Percentiles rank a stretch among this genome's conserved stretches.
These are phyloP conservation scores for Colletotrichum sp. DNA, from an alignment of 2,329 filamentous ascomycete genomes.

Conservation along the genomic window DNA sequence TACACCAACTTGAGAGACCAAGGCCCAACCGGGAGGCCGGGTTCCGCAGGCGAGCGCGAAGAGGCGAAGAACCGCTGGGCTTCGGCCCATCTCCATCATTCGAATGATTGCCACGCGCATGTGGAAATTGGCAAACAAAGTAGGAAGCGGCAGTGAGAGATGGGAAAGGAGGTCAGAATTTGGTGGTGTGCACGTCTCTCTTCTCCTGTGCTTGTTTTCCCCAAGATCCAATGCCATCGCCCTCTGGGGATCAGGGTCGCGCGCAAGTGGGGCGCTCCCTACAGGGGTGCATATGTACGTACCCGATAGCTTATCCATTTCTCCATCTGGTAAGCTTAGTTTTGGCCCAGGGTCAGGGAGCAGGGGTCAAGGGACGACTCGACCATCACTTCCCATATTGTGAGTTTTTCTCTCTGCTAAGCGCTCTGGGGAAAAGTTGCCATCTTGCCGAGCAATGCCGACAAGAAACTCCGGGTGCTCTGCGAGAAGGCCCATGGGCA, in stretches of 20 bases:
- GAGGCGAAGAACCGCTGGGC: not conserved
- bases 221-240: not conserved
- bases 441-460: not conserved
- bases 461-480: not conserved
- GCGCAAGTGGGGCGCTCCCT: not conserved
- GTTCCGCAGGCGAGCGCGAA: not conserved
- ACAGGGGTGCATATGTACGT: not conserved
- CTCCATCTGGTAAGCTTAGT: not conserved
- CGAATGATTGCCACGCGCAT: not conserved
- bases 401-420: not conserved
- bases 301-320: not conserved
- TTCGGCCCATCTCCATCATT: not conserved
- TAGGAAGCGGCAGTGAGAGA: not conserved
- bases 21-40: not conserved
- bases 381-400: not conserved
- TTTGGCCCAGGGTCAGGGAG: not conserved
- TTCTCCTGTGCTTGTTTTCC: not conserved
- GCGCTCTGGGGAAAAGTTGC: not conserved
- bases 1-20: not conserved
- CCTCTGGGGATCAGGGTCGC: slow-evolving; percentile 1
- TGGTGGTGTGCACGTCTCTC: not conserved
- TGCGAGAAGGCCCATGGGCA: not conserved
- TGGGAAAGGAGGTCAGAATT: not conserved
- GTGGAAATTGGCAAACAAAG: slow-evolving; percentile 7
- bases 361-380: not conserved